These are phyloP conservation scores for Paramecium tetraurelia DNA, from an alignment of 73 alveolate genomes.

Conservation along the genomic window DNA sequence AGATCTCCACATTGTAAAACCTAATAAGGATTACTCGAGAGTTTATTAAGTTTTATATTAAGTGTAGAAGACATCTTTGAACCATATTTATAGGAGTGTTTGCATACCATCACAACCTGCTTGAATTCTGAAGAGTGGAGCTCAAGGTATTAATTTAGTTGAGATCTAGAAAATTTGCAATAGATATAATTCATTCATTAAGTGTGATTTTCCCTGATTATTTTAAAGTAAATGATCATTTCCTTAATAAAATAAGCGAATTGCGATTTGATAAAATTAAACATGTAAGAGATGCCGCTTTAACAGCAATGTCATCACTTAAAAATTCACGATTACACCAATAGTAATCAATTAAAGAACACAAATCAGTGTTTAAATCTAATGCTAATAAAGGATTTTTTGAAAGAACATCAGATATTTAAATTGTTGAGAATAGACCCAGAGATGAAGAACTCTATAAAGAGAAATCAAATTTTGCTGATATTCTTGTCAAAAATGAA, in stretches of 20 bases:
- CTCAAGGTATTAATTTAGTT: neutral
- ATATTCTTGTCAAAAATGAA: neutral
- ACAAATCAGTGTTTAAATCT: neutral
- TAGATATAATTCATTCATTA: constrained; percentile 53
- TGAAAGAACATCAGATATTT: constrained; percentile 1
- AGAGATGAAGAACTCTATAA: neutral
- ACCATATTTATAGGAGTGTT: constrained; percentile 33
- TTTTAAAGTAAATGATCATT: neutral
- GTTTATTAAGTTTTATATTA: constrained; percentile 44
- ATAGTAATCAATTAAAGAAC: neutral
- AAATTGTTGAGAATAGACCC: constrained; percentile 23
- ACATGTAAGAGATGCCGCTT: constrained; percentile 63
- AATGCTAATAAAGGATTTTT: constrained; percentile 28
- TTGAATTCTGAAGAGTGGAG: constrained; percentile 43
- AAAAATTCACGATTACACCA: neutral
- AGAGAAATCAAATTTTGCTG: neutral
- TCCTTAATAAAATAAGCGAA: neutral
- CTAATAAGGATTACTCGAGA: constrained; percentile 43
- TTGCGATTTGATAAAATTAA: constrained; percentile 57
- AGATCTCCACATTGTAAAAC: constrained; percentile 39
- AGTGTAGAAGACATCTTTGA: constrained; percentile 46
- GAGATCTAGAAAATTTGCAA: constrained; percentile 9
- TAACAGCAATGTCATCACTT: neutral
- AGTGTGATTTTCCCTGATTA: constrained; percentile 50
- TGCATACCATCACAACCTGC: neutral